Evolutionary conservation across 108 stramenopile species (phyloP), one percentile per base, ranked within the genome.

Genomic region (Cyclotella baltica): DNA sequence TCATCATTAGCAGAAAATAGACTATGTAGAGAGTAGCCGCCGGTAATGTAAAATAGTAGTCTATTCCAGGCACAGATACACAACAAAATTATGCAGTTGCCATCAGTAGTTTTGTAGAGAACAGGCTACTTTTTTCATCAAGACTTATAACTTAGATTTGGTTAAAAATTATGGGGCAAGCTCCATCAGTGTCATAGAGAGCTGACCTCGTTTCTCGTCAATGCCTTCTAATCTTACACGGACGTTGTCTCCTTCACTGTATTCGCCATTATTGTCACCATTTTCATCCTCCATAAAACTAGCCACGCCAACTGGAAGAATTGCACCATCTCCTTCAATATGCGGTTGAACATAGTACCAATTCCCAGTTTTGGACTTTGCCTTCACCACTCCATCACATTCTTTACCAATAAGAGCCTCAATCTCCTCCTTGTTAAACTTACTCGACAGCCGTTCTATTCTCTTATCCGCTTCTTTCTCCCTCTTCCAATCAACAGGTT

Each of bases 291-390:
- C 33, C 13, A 85, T 16, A 76, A 64, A 69, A 13, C 55, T 75
- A 4, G 88, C 94, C 16, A 95, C 72, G 3, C 94, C 94, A 2
- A 92, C 88, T 40, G 94, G 94, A 51, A 92, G 67, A 33, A 25
- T 10, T 15, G 20, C 67, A 6, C 25, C 67, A 25, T 70, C 84
- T 36, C 64, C 75, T 13, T 64, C 80, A 34, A 59, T 29, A 50
- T 22, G 23, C 6, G 94, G 94, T 79, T 93, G 85, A 9, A 95
- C 94, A 76, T 95, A 95, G 18, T 87, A 80, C 89, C 92, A 93
- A 68, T 86, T 81, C 0, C 94, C 92, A 19, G 87, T 76, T 23
- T 92, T 89, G 19, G 90, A 92, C 43, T 77, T 79, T 43, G 94
- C 94, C 75, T 89, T 91, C 33, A 95, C 89, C 19, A 88, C 58